A percentile compares a stretch with the other conserved stretches of the same genome.
Evolutionary conservation across 2,329 filamentous ascomycete species (phyloP).

Genomic region (Hymenoscyphus scutula): DNA sequence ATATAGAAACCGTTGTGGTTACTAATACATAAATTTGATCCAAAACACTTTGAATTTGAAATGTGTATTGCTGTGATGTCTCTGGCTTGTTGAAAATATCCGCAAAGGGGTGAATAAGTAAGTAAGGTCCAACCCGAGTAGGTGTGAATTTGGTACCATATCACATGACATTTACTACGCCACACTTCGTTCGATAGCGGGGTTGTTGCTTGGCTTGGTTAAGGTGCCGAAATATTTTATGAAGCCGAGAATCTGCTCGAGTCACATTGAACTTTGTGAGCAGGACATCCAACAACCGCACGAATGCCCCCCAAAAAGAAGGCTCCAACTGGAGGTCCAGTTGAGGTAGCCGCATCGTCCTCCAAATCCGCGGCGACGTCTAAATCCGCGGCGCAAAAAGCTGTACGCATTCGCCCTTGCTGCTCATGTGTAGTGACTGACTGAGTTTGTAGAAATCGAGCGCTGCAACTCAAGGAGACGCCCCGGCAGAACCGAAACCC

Average conservation of each 20-base stretch:
- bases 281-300: conserved; percentile 5
- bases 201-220: not conserved
- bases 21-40: conserved; percentile 4
- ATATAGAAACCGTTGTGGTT: conserved; percentile 6
- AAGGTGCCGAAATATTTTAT: conserved; percentile 1
- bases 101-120: no score
- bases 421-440: not conserved
- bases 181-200: not conserved
- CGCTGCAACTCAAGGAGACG: conserved; percentile 7
- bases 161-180: not conserved
- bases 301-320: conserved; percentile 33
- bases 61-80: not conserved
- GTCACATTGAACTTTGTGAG: not conserved
- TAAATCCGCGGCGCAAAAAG: conserved; percentile 18
- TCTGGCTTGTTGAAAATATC: not conserved
- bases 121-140: no score
- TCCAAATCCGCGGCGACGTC: conserved; percentile 5
- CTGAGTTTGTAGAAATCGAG: conserved; percentile 6
- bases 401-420: conserved; percentile 15
- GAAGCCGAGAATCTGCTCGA: not conserved
- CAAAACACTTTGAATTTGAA: not conserved
- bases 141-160: no score
- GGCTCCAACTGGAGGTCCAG: conserved; percentile 22
- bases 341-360: conserved; percentile 20
- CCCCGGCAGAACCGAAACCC: conserved; percentile 27